Evolutionary conservation across 495 filamentous ascomycete species (phyloP), one percentile per base, ranked within the genome.

Genomic region (Neurospora tetraspora): DNA sequence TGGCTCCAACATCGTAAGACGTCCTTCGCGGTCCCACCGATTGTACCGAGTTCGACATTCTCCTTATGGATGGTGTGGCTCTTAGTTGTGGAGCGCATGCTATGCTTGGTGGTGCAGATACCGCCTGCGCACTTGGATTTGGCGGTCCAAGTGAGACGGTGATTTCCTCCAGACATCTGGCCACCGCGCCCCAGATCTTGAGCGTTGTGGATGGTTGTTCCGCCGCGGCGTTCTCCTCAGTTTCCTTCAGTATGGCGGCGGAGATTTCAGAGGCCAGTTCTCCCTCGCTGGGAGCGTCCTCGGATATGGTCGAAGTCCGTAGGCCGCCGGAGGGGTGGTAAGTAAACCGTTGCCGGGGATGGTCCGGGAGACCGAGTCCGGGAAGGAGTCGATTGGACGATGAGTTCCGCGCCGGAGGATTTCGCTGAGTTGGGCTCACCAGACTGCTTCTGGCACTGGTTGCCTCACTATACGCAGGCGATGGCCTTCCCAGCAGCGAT

Each of bases 141-240:
- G 53, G 53, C 7, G 53, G 53, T 5, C 53, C 53, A 65, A 65
- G 53, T 4, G 53, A 65, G 3, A 68, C 71, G 42, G 42, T 61
- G 1, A 72, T 70, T 40, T 75, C 74, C 16, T 75, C 69, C 1
- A 72, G 70, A 2, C 73, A 61, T 6, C 42, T 47, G 40, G 69
- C 36, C n/a, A 74, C 61, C 4, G 71, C 70, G 9, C 70, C 72
- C 68, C 70, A 65, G 20, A 68, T 71, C n/a, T 53, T 69, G 18
- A 37, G 43, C 20, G 45, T 18, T 31, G 71, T 72, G 9, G 53
- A 65, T 34, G 53, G 53, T 18, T 65, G 53, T 9, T 65, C 53
- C 27, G 27, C 53, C 2, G 14, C 27, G 3, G 53, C 53, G 27
- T 65, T 34, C 7, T 34, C 53, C 14, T 34, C 53, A 0, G 31